Base-by-base conservation (phyloP, 257 asterid species). In the Lantana camara region DNA sequence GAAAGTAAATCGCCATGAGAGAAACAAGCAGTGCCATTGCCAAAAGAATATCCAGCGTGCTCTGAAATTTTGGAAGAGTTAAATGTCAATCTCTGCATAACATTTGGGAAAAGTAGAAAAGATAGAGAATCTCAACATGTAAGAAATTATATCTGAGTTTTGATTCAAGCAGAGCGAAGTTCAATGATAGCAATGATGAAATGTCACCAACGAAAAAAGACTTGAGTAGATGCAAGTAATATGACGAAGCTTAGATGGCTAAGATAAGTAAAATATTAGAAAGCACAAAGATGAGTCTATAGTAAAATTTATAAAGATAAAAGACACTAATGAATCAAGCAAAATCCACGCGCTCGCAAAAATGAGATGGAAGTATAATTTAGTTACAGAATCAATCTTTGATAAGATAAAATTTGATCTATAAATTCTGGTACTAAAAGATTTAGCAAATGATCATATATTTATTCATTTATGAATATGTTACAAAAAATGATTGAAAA, bases 21-120 rank as follows among this genome's bases (percentile, higher is more conserved):
- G 67, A 78, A 63, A 73, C 64, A 20, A 91, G 87, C 75, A 83
- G 60, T 56, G 61, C 75, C 68, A 79, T n/a, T 5, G 89, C 95
- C 82, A 89, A 67, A 56, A 72, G 84, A 61, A 73, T 73, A 79
- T 91, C 98, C 49, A 81, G 80, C 0, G 98, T 81, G 74, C 96
- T 89, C 98, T 91, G 86, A 62, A 37, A 82, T 64, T n/a, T n/a
- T 37, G 65, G 49, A 63, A 63, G 21, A 75, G 66, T 32, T 45
- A 53, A 64, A 71, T 38, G 60, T 76, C 46, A 61, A 53, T 64
- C 57, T 30, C 69, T 57, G 66, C 63, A 74, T 13, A 57, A 35
- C 38, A 13, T 38, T 37, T 30, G 16, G n/a, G 48, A 66, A 54
- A 51, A 15, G 50, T 42, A 46, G 35, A 32, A 46, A 11, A 34